A percentile compares a stretch with the other conserved stretches of the same genome.
These are phyloP conservation scores for Falciphora oryzae DNA, from an alignment of 2,329 filamentous ascomycete genomes.

Conservation along the genomic window DNA sequence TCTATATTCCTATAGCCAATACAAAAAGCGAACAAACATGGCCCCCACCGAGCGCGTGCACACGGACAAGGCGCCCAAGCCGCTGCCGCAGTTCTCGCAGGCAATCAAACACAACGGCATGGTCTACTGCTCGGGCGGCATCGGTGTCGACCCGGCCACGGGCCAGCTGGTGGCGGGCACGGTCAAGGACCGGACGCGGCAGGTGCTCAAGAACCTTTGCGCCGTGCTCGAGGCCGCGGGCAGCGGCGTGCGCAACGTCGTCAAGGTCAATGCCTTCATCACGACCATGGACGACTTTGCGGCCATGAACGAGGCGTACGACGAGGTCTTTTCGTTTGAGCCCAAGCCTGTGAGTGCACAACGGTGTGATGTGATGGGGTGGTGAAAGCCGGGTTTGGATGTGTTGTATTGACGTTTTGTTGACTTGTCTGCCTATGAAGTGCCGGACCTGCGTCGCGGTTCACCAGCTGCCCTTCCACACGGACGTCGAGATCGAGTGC, in stretches of 20 bases:
- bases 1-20: not conserved
- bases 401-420: not conserved
- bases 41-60: not conserved
- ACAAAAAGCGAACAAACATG: not conserved
- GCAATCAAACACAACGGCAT: constrained; percentile 58
- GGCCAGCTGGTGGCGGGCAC: constrained; percentile 49
- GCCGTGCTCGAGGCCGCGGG: constrained; percentile 56
- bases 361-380: no score
- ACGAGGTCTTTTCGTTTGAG: constrained; percentile 38
- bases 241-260: constrained; percentile 50
- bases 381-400: not conserved
- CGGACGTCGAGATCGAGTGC: constrained; percentile 71
- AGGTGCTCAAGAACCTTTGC: constrained; percentile 48
- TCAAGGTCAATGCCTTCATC: constrained; percentile 64
- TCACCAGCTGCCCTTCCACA: constrained; percentile 63
- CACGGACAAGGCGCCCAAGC: constrained; percentile 16
- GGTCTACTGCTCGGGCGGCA: constrained; percentile 64
- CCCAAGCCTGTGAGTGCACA: constrained; percentile 44
- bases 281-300: constrained; percentile 30
- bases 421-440: constrained; percentile 19
- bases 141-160: constrained; percentile 52
- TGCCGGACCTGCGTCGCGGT: constrained; percentile 66
- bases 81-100: constrained; percentile 53
- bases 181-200: constrained; percentile 43
- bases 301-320: constrained; percentile 51